phyloP scores from a whole-genome alignment of 2,329 filamentous ascomycete species.

The Cladophialophora bantiana region DNA sequence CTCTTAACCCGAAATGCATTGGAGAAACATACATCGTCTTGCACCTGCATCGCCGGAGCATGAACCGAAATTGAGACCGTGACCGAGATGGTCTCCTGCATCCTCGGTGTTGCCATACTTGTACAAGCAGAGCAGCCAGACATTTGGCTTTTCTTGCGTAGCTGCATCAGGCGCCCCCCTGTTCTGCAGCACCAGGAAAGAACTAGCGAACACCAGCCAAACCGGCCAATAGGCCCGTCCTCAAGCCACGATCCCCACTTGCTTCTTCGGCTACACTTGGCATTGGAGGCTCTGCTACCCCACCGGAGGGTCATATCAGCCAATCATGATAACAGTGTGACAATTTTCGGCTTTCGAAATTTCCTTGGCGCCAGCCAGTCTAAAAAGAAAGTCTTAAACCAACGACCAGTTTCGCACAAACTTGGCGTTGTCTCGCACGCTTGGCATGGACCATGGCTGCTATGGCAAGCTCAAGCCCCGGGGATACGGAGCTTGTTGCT shows the following conservation, averaged over 20 bases:
- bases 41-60: no score
- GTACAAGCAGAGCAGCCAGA: not conserved
- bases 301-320: not conserved
- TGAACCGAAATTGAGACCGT: no score
- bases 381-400: not conserved
- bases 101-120: not conserved
- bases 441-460: not conserved
- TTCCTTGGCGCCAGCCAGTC: not conserved
- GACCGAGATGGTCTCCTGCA: no score
- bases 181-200: not conserved
- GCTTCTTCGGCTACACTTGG: not conserved
- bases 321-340: not conserved
- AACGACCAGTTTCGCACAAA: not conserved
- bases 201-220: constrained; percentile 1
- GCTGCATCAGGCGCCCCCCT: not conserved
- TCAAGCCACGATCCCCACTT: not conserved
- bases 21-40: no score
- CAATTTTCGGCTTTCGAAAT: not conserved
- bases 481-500: not conserved
- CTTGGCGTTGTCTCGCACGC: not conserved
- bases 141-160: not conserved
- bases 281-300: not conserved
- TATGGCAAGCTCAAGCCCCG: not conserved
- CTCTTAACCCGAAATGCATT: no score
- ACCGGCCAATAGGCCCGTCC: not conserved